These are phyloP conservation scores for Cadophora luteo-olivacea DNA, from an alignment of 2,329 filamentous ascomycete genomes.

Conservation along the genomic window DNA sequence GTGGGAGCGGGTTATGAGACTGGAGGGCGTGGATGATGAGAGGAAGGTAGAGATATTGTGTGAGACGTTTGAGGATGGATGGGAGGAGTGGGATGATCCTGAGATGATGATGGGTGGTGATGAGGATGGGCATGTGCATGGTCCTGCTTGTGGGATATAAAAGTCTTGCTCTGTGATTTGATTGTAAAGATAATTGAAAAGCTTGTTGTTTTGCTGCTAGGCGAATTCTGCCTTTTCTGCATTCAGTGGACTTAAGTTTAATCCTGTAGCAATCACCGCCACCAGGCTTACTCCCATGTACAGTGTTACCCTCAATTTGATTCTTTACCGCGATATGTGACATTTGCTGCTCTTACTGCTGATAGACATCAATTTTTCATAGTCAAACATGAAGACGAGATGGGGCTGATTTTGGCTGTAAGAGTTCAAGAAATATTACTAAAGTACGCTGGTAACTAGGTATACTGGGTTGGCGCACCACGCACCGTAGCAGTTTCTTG, in stretches of 20 bases:
- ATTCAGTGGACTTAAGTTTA: too few relatives aligned
- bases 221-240: not conserved
- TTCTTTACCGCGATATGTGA: too few relatives aligned
- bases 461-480: too few relatives aligned
- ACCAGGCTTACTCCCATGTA: too few relatives aligned
- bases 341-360: too few relatives aligned
- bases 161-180: not conserved
- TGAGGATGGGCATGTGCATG: slow-evolving; percentile 5
- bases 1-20: slow-evolving; percentile 17
- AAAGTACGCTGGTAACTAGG: too few relatives aligned
- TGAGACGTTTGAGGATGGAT: slow-evolving; percentile 14
- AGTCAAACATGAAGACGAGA: too few relatives aligned
- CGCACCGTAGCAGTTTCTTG: not conserved
- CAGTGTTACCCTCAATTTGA: too few relatives aligned
- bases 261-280: too few relatives aligned
- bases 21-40: slow-evolving; percentile 4
- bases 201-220: not conserved
- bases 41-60: not conserved
- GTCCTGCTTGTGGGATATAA: slow-evolving; percentile 7
- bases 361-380: too few relatives aligned
- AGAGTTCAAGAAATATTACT: too few relatives aligned
- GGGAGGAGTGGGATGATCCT: slow-evolving; percentile 12
- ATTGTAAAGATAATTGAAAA: not conserved
- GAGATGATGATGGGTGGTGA: not conserved
- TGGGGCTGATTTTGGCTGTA: too few relatives aligned